Conservation (phyloP, 129 eudicot species). For the Chrysanthemum makinoi region DNA sequence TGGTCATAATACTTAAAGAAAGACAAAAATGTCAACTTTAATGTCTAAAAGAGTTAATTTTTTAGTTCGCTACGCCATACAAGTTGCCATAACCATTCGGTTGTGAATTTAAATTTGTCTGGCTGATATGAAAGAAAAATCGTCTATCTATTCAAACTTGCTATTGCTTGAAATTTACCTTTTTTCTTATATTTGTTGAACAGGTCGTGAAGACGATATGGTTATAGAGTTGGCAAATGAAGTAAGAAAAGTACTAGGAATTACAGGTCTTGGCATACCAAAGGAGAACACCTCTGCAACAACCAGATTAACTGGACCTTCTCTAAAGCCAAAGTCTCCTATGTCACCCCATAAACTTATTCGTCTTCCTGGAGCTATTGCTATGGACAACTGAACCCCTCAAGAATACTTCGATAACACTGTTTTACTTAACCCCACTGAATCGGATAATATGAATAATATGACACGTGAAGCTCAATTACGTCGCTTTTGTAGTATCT, state of each 20-base stretch:
- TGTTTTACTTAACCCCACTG: slow-evolving; percentile 17
- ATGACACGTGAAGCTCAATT: slow-evolving; percentile 5
- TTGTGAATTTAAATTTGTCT: too few relatives aligned
- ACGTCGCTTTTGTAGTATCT: too few relatives aligned
- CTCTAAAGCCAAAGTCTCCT: slow-evolving; percentile 49
- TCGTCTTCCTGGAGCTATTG: too few relatives aligned
- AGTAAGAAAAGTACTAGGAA: slow-evolving; percentile 73
- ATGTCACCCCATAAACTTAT: too few relatives aligned
- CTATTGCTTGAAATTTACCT: too few relatives aligned
- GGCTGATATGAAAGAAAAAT: too few relatives aligned
- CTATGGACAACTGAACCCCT: slow-evolving; percentile 47
- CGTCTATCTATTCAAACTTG: too few relatives aligned
- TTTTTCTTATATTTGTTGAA: neutral
- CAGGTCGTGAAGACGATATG: slow-evolving; percentile 90
- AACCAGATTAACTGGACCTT: slow-evolving; percentile 45
- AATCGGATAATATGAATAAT: slow-evolving; percentile 17
- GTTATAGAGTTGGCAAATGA: slow-evolving; percentile 90
- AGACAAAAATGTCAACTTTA: too few relatives aligned
- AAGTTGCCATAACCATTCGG: too few relatives aligned
- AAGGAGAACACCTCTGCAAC: slow-evolving; percentile 33
- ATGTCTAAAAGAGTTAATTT: too few relatives aligned
- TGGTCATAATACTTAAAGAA: too few relatives aligned
- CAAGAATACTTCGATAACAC: slow-evolving; percentile 5
- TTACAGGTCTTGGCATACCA: slow-evolving; percentile 27
- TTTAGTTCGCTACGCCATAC: too few relatives aligned